phyloP scores from a whole-genome alignment of 2,329 filamentous ascomycete species.

The Cladosporium sp. region DNA sequence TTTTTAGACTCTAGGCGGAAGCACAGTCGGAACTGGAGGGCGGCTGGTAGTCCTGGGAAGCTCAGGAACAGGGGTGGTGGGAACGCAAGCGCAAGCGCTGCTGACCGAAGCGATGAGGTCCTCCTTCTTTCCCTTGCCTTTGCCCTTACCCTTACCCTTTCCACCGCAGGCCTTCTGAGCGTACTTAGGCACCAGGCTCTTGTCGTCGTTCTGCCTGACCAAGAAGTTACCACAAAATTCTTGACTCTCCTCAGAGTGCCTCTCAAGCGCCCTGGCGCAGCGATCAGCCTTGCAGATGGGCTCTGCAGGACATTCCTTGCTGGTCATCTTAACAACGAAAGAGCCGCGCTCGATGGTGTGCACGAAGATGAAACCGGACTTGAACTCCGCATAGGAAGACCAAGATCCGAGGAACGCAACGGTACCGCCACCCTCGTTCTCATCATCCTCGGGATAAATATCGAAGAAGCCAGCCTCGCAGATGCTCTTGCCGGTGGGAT shows the following conservation, averaged over 20 bases:
- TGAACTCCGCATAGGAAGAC: slow-evolving; percentile 47
- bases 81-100: slow-evolving; percentile 21
- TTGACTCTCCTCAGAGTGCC: slow-evolving; percentile 16
- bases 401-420: slow-evolving; percentile 34
- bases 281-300: slow-evolving; percentile 17
- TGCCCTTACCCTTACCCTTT: slow-evolving; percentile 1
- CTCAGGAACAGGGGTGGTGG: slow-evolving; percentile 19
- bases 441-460: slow-evolving; percentile 49
- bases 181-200: slow-evolving; percentile 18
- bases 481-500: slow-evolving; percentile 45
- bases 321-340: slow-evolving; percentile 42
- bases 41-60: slow-evolving; percentile 18
- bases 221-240: slow-evolving; percentile 19
- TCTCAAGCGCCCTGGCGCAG: slow-evolving; percentile 16
- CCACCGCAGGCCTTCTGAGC: slow-evolving; percentile 17
- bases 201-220: slow-evolving; percentile 16
- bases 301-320: slow-evolving; percentile 15
- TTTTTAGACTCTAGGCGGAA: slow-evolving; percentile 12
- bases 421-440: slow-evolving; percentile 27
- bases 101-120: slow-evolving; percentile 17
- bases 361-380: slow-evolving; percentile 47
- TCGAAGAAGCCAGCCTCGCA: slow-evolving; percentile 50
- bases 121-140: slow-evolving; percentile 8
- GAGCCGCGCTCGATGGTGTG: slow-evolving; percentile 52
- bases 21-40: slow-evolving; percentile 16